Conservation (phyloP, 208 protist species). For the Acanthamoeba culbertsoni region DNA sequence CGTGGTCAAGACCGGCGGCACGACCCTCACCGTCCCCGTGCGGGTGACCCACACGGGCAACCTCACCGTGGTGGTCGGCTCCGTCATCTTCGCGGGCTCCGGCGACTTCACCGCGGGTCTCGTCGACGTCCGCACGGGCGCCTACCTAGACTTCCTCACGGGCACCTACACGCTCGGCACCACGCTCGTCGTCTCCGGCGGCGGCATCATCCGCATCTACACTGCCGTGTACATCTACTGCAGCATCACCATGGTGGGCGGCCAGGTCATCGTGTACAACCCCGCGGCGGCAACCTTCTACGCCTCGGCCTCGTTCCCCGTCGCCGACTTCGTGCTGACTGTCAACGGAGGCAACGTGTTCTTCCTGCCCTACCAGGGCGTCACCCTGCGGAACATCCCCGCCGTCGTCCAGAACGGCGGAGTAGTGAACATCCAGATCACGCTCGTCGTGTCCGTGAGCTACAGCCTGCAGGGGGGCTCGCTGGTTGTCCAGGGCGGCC, state of each 20-base stretch:
- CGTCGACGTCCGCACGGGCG: background rate
- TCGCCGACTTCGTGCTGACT: conserved; percentile 1
- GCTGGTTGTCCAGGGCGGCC: conserved; percentile 33
- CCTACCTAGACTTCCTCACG: background rate
- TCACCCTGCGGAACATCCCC: background rate
- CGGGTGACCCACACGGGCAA: conserved; percentile 18
- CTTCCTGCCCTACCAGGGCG: background rate
- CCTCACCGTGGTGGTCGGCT: conserved; percentile 49
- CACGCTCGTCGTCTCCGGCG: background rate
- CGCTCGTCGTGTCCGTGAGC: background rate
- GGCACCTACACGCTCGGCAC: conserved; percentile 16
- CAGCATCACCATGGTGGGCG: background rate
- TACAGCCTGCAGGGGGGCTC: conserved; percentile 45
- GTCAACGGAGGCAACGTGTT: conserved; percentile 46
- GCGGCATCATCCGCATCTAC: conserved; percentile 23
- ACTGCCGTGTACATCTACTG: conserved; percentile 5
- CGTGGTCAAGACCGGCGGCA: conserved; percentile 39
- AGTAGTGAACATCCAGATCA: conserved; percentile 24
- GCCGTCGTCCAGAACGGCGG: background rate
- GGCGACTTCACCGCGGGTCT: conserved; percentile 5
- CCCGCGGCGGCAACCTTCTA: conserved; percentile 11
- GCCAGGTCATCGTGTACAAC: conserved; percentile 37
- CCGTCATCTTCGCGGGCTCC: background rate
- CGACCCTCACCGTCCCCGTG: background rate
- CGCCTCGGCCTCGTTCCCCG: conserved; percentile 1